These are phyloP conservation scores for Sporothrix protearum DNA, from an alignment of 2,329 filamentous ascomycete genomes.

Conservation along the genomic window DNA sequence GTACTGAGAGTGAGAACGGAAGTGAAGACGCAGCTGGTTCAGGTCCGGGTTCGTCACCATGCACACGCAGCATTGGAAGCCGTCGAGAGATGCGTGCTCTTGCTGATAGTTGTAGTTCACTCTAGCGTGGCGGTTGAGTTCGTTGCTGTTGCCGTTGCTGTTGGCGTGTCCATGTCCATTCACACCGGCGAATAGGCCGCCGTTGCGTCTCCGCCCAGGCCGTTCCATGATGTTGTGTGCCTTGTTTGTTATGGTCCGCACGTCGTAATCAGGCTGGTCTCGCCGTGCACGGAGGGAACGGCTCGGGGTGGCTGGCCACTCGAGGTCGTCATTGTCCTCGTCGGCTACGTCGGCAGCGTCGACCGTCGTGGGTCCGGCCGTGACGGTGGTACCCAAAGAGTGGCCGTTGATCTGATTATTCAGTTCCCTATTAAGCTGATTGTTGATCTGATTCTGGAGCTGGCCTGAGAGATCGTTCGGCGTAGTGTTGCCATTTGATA, in stretches of 20 bases:
- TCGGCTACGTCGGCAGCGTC: conserved; percentile 31
- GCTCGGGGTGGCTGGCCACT: conserved; percentile 49
- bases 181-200: neutral
- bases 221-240: conserved; percentile 51
- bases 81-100: conserved; percentile 47
- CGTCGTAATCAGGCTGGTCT: conserved; percentile 54
- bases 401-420: conserved; percentile 26
- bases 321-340: conserved; percentile 39
- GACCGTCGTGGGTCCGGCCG: conserved; percentile 27
- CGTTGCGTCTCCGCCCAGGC: conserved; percentile 28
- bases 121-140: conserved; percentile 37
- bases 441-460: conserved; percentile 16
- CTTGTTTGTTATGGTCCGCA: conserved; percentile 57
- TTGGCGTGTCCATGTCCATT: conserved; percentile 33
- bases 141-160: conserved; percentile 29
- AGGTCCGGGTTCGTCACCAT: conserved; percentile 47
- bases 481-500: neutral
- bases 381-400: neutral
- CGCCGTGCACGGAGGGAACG: conserved; percentile 49
- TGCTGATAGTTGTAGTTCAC: conserved; percentile 47
- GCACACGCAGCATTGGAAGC: conserved; percentile 51
- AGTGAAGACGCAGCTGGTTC: conserved; percentile 47
- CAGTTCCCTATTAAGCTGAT: conserved; percentile 17
- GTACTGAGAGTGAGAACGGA: conserved; percentile 48
- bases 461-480: conserved; percentile 4